Conservation (phyloP, 176 grass and related monocot species). For the Aegilops longissima region DNA sequence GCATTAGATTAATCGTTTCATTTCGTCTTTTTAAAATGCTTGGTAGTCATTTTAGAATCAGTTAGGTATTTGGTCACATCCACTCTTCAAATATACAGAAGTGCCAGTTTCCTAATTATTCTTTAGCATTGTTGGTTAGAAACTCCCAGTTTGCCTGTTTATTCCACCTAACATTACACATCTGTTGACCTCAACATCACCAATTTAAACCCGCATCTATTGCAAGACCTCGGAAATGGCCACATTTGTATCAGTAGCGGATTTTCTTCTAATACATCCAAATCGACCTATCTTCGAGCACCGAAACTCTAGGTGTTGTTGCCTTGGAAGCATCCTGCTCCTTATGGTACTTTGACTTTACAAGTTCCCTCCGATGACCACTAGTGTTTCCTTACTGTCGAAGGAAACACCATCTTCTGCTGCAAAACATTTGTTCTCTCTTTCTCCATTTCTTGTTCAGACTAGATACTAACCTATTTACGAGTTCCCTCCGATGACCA, state of each 20-base stretch:
- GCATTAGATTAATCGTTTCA: background rate
- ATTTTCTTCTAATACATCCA: background rate
- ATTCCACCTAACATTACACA: background rate
- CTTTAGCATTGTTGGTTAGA: background rate
- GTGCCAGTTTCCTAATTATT: background rate
- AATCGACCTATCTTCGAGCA: background rate
- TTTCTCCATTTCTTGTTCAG: background rate
- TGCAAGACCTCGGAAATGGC: background rate
- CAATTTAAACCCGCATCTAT: background rate
- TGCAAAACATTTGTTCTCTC: background rate
- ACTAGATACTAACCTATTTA: background rate
- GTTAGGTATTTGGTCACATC: background rate
- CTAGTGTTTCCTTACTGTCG: background rate
- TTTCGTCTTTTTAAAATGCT: background rate
- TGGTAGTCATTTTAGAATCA: background rate
- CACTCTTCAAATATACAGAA: background rate
- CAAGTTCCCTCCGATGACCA: background rate
- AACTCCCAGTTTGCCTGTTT: background rate
- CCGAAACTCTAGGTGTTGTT: slow-evolving; percentile 30
- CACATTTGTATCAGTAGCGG: background rate
- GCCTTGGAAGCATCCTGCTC: slow-evolving; percentile 39
- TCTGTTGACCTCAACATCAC: background rate
- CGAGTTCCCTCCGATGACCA: background rate
- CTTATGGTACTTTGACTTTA: slow-evolving; percentile 34
- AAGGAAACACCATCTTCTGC: background rate